A percentile compares a stretch with the other conserved stretches of the same genome.
These are phyloP conservation scores for Helichrysum umbraculigerum DNA, from an alignment of 129 eudicot species.

Conservation along the genomic window DNA sequence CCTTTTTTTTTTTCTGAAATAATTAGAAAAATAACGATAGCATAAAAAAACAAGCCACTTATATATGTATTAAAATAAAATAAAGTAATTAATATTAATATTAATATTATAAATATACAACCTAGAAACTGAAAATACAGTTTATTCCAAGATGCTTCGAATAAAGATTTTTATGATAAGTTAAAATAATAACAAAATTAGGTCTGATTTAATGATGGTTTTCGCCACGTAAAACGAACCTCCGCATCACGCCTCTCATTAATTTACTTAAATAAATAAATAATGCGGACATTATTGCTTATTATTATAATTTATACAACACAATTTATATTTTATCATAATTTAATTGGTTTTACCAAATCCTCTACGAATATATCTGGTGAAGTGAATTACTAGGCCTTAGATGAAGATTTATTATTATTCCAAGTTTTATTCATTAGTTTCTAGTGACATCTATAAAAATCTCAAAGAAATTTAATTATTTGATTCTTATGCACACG, in stretches of 20 bases:
- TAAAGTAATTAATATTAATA: no score
- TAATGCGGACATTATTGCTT: neutral
- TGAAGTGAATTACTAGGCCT: no score
- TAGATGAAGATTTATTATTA: no score
- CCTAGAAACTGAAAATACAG: neutral
- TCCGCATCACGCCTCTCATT: slow-evolving; percentile 25
- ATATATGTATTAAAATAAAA: no score
- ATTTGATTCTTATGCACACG: no score
- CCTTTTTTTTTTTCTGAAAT: no score
- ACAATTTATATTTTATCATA: neutral
- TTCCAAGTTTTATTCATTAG: no score
- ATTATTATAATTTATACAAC: no score
- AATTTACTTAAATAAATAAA: neutral
- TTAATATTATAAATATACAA: neutral
- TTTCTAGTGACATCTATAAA: no score
- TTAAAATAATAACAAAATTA: slow-evolving; percentile 16
- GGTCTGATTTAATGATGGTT: neutral
- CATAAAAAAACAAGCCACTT: no score
- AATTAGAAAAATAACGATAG: no score
- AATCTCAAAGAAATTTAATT: no score
- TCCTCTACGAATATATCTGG: neutral
- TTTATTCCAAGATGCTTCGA: slow-evolving; percentile 26
- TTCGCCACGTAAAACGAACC: slow-evolving; percentile 23
- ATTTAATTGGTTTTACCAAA: neutral
- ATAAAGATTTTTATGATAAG: neutral